Conservation (phyloP, 1,284 basidiomycete genomes). For the Ustilago tritici region DNA sequence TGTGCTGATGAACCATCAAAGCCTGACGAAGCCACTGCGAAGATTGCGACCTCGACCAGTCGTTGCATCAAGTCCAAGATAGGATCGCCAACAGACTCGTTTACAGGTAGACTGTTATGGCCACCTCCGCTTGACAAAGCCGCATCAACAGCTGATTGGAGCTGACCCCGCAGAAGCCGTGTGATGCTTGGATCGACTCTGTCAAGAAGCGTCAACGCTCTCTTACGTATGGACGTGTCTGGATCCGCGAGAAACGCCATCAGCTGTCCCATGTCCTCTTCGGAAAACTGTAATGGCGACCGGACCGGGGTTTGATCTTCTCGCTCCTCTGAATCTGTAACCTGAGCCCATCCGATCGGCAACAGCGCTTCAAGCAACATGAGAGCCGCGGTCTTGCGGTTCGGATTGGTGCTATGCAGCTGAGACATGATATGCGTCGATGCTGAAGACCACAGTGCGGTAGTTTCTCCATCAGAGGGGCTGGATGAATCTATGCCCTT, state of each 20-base stretch:
- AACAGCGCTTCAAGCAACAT: constrained; percentile 31
- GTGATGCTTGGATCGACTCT: constrained; percentile 21
- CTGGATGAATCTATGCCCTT: neutral
- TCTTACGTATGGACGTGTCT: constrained; percentile 27
- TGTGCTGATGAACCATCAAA: neutral
- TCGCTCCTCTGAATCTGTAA: neutral
- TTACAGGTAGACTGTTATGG: neutral
- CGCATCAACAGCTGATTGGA: constrained; percentile 21
- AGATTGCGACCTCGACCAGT: constrained; percentile 23
- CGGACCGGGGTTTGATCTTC: neutral
- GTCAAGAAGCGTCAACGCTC: constrained; percentile 28
- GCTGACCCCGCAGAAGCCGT: constrained; percentile 25
- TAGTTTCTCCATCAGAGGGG: constrained; percentile 22
- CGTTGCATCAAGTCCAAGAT: constrained; percentile 5
- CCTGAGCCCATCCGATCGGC: constrained; percentile 31
- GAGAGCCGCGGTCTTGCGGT: constrained; percentile 33
- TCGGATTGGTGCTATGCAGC: constrained; percentile 38
- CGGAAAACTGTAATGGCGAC: constrained; percentile 25
- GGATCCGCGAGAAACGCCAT: constrained; percentile 35
- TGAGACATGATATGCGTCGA: constrained; percentile 34
- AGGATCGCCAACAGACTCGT: neutral
- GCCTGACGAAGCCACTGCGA: constrained; percentile 6
- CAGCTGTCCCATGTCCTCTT: constrained; percentile 35
- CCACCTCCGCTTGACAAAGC: neutral
- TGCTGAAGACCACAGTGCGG: constrained; percentile 27